Evolutionary conservation across 2,329 filamentous ascomycete species (phyloP), one percentile per base, ranked within the genome.

Genomic region (Xylariaceae sp.): DNA sequence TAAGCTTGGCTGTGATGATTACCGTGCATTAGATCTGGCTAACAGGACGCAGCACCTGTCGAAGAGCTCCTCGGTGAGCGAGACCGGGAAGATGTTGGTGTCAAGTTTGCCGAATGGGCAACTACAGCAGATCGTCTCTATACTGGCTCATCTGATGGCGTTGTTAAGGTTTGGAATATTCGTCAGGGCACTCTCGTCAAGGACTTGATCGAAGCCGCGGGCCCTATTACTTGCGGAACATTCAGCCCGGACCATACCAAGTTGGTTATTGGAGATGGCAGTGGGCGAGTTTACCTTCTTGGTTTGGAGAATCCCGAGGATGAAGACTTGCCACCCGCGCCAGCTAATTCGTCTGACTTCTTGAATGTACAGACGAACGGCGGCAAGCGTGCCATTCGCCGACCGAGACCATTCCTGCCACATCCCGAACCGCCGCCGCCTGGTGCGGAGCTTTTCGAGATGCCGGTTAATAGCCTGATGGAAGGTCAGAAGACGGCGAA

Each of bases 81-180:
- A 10, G 82, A 84, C 59, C 72, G 74, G 7, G 82, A 83, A 54
- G 85, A 87, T 59, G 80, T 81, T 0, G 85, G 85, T 1, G 82
- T 87, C 48, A 87, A 86, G 67, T 87, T 88, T 64, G 80, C 80
- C 0, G 79, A 83, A 3, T 88, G 84, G 85, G 84, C 82, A 0
- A 77, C 74, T 13, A 81, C 79, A 0, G 70, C 75, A 0, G 81
- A 85, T 57, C 77, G 84, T 0, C 78, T 88, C 49, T 88, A 87
- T 64, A 87, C 84, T 0, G 85, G 84, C 0, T 83, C 82, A 0
- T 86, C 84, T 1, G 85, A 88, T 61, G 85, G 85, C 1, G 75
- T 81, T 0, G 76, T 88, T 13, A 86, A 84, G 61, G 82, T 83
- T 1, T 88, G 85, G 85, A 83, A 87, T 62, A 72, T 87, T 7